Base-by-base conservation (phyloP, 1,284 basidiomycete species). In the Fomitopsis palustris region DNA sequence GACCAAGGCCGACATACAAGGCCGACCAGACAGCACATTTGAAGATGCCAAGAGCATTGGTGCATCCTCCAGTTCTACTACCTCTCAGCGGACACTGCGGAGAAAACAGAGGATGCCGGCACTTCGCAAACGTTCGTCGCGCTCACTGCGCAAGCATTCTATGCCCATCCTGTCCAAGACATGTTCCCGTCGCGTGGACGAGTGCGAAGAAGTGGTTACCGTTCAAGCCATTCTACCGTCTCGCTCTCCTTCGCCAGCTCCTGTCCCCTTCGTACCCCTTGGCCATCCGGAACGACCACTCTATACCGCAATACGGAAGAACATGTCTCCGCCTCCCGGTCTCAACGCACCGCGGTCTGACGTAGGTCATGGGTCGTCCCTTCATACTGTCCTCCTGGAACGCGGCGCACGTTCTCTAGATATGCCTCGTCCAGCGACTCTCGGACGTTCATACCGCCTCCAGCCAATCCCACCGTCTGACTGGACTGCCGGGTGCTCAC, bases 301-400 rank as follows among this genome's bases (percentile, higher is more conserved):
- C 60, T 86, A 86, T 68, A 80, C 81, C 27, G 86, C 81, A 53
- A 87, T 87, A 56, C 81, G 85, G 55, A 81, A 80, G 66, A 78
- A 82, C 64, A 82, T 81, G 78, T 75, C 78, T 42, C 75, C 74
- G 21, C 77, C 35, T 37, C 35, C 79, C 19, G 70, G 67, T 8
- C 74, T 72, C 19, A 72, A 75, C 1, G 66, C 64, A 54, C 64
- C 70, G 54, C 51, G 68, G 42, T 61, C 62, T 67, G 60, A 59
- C 67, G 62, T 62, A 70, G 65, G 4, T 60, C 68, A 57, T 68
- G 67, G 35, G 12, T 37, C 47, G 61, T 64, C 63, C 66, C 67
- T 60, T 62, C 66, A 64, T 64, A 65, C 65, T 59, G 55, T 37
- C 45, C 58, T 61, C 63, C 64, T 51, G 61, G 64, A 60, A 57